Conservation (phyloP, 129 eudicot species). For the Chrysanthemum seticuspe region DNA sequence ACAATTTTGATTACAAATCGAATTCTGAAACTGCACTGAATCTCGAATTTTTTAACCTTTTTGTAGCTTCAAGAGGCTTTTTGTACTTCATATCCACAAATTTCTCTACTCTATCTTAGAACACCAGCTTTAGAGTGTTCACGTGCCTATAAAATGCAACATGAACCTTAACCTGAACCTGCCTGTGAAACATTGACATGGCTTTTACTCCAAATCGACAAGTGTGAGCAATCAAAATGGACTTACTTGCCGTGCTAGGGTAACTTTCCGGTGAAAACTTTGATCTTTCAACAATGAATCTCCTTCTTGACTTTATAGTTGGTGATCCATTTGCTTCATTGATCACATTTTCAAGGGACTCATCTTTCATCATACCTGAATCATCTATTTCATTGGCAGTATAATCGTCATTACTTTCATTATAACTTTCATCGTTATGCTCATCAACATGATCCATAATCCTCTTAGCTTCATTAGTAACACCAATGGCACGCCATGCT, state of each 20-base stretch:
- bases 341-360: constrained; percentile 10
- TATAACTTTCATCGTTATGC: constrained; percentile 15
- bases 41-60: background rate
- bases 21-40: background rate
- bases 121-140: constrained; percentile 46
- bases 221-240: constrained; percentile 27
- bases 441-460: constrained; percentile 35
- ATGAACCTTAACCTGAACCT: constrained; percentile 29
- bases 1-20: constrained; percentile 5
- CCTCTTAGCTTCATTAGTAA: constrained; percentile 56
- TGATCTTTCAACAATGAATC: constrained; percentile 36
- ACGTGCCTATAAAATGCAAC: constrained; percentile 26
- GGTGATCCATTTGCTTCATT: constrained; percentile 35
- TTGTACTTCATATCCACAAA: constrained; percentile 1
- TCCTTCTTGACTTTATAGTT: constrained; percentile 35
- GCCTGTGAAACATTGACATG: constrained; percentile 9
- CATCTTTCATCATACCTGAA: constrained; percentile 14
- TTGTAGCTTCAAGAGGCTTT: constrained; percentile 33
- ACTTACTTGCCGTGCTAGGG: constrained; percentile 28
- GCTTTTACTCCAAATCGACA: constrained; percentile 54
- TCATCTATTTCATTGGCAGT: background rate
- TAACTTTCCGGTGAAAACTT: constrained; percentile 31
- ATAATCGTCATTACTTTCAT: constrained; percentile 5
- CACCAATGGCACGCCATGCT: constrained; percentile 84
- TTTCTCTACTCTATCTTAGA: constrained; percentile 29